Conservation (phyloP, 2,329 filamentous ascomycete genomes). For the Cladorrhinum sp. region DNA sequence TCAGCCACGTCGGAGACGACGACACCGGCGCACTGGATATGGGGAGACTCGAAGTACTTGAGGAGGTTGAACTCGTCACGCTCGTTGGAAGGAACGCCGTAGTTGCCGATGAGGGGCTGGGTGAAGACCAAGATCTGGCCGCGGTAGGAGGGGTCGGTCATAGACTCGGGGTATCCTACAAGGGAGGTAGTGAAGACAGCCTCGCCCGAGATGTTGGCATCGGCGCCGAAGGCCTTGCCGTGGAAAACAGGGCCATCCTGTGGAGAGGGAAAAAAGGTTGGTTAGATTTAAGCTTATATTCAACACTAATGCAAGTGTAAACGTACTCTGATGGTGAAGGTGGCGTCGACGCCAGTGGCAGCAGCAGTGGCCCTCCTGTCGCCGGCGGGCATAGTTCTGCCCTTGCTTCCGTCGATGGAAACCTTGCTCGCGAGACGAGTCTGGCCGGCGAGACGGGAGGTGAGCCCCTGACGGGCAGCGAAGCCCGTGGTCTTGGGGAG, state of each 20-base stretch:
- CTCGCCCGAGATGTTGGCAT: constrained; percentile 94
- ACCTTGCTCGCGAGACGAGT: constrained; percentile 35
- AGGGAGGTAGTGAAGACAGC: constrained; percentile 98
- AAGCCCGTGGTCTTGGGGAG: constrained; percentile 53
- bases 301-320: neutral
- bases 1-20: constrained; percentile 93
- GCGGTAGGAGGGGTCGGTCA: constrained; percentile 83
- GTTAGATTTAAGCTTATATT: constrained; percentile 26
- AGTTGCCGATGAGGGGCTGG: constrained; percentile 96
- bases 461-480: constrained; percentile 38
- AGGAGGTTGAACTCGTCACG: constrained; percentile 87
- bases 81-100: constrained; percentile 84
- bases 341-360: constrained; percentile 73
- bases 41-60: constrained; percentile 97
- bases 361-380: constrained; percentile 60
- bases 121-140: constrained; percentile 98
- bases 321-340: constrained; percentile 83
- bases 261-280: constrained; percentile 14
- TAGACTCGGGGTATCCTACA: constrained; percentile 94
- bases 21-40: constrained; percentile 93
- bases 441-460: constrained; percentile 34
- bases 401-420: constrained; percentile 66
- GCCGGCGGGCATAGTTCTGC: constrained; percentile 62
- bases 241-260: constrained; percentile 93
- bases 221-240: constrained; percentile 94